Evolutionary conservation across 2,329 filamentous ascomycete species (phyloP).

Genomic region (Chaetomiaceae sp.): DNA sequence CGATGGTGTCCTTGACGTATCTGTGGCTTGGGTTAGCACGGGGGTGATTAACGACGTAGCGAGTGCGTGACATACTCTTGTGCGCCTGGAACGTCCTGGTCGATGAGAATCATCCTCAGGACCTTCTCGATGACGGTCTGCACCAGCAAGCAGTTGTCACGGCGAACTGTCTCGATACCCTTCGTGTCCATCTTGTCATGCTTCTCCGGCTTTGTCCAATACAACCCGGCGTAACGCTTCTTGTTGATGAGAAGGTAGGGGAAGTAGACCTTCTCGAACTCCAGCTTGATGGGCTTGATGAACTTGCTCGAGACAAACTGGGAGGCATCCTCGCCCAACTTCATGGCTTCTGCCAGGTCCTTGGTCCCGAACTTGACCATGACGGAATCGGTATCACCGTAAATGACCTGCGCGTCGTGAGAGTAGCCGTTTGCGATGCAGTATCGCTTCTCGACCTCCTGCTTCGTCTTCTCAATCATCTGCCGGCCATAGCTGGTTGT

Average conservation of each 20-base stretch:
- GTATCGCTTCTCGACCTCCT: constrained; percentile 88
- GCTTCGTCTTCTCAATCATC: constrained; percentile 98
- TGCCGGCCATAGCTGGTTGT: constrained; percentile 95
- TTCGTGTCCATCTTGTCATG: constrained; percentile 99
- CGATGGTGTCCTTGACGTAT: constrained; percentile 94
- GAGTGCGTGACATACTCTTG: constrained; percentile 67
- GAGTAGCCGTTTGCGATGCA: constrained; percentile 90
- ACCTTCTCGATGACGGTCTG: constrained; percentile 98
- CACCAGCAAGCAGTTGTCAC: constrained; percentile 93
- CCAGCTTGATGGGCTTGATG: constrained; percentile 93
- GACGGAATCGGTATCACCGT: constrained; percentile 98
- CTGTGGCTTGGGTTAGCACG: constrained; percentile 46
- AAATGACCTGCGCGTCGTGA: constrained; percentile 94
- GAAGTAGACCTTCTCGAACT: constrained; percentile 99
- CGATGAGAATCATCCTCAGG: constrained; percentile 89
- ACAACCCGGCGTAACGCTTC: constrained; percentile 96
- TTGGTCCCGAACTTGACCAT: constrained; percentile 98
- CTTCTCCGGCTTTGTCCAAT: constrained; percentile 91
- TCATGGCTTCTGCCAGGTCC: constrained; percentile 86
- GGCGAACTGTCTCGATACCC: constrained; percentile 94
- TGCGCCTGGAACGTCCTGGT: constrained; percentile 82
- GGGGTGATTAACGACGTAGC: too few species aligned
- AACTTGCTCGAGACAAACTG: constrained; percentile 87
- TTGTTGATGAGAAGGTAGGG: constrained; percentile 99
- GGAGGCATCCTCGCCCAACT: constrained; percentile 87